A percentile compares a stretch with the other conserved stretches of the same genome.
These are phyloP conservation scores for Aspergillus fructus DNA, from an alignment of 2,329 filamentous ascomycete species.

Conservation along the genomic window DNA sequence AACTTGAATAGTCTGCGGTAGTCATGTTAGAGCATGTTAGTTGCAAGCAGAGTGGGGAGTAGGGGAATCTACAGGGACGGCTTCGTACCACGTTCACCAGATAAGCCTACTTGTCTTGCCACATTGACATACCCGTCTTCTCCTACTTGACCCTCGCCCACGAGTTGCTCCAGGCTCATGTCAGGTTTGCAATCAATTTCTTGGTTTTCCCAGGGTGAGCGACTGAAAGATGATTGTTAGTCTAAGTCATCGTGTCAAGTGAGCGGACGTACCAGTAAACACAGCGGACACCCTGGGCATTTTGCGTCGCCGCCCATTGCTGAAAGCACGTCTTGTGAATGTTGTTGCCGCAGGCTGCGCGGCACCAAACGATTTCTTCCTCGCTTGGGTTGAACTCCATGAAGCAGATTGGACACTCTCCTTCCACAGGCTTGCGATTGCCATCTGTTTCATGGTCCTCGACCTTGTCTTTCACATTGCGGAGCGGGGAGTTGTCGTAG, in stretches of 20 bases:
- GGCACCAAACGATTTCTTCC: slow-evolving; percentile 57
- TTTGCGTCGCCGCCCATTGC: slow-evolving; percentile 48
- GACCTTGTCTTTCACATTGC: slow-evolving; percentile 41
- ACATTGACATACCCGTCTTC: slow-evolving; percentile 49
- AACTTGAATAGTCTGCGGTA: slow-evolving; percentile 39
- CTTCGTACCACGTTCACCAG: slow-evolving; percentile 37
- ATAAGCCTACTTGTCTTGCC: slow-evolving; percentile 42
- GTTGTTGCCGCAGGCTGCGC: slow-evolving; percentile 62
- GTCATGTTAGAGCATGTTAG: neutral
- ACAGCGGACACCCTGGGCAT: slow-evolving; percentile 37
- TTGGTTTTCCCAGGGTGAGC: slow-evolving; percentile 41
- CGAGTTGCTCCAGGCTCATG: slow-evolving; percentile 32
- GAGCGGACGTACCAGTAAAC: slow-evolving; percentile 45
- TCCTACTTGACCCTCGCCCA: slow-evolving; percentile 26
- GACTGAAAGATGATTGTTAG: slow-evolving; percentile 26
- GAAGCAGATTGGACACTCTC: slow-evolving; percentile 64
- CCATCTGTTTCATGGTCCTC: slow-evolving; percentile 37
- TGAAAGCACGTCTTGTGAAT: slow-evolving; percentile 59
- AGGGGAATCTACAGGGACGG: slow-evolving; percentile 19
- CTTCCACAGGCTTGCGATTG: slow-evolving; percentile 59
- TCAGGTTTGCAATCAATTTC: slow-evolving; percentile 16
- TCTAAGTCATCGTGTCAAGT: neutral
- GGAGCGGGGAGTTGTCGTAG: slow-evolving; percentile 53
- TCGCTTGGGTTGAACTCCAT: slow-evolving; percentile 51
- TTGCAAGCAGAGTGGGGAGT: neutral